These are phyloP conservation scores for Vitellaria paradoxa DNA, from an alignment of 179 eudicot genomes.

Conservation along the genomic window DNA sequence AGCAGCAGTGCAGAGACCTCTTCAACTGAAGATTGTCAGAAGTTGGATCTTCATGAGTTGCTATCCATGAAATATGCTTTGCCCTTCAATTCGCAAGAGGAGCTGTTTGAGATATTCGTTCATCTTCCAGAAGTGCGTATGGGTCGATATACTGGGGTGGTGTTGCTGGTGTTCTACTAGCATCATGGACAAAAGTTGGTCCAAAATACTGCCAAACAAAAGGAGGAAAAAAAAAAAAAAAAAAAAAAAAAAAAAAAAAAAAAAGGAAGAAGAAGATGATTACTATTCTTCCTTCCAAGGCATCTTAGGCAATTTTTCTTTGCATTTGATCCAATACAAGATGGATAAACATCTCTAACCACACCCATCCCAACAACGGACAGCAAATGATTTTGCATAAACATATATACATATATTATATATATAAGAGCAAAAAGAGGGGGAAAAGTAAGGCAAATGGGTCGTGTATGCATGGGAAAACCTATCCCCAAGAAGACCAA, in stretches of 20 bases:
- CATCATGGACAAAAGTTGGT: conserved; percentile 66
- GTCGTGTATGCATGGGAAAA: not conserved
- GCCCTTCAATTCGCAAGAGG: conserved; percentile 24
- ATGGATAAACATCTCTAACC: not conserved
- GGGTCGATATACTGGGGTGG: conserved; percentile 73
- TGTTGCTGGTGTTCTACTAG: conserved; percentile 23
- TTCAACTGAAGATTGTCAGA: conserved; percentile 1
- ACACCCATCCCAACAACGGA: not conserved
- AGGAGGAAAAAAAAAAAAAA: too few species aligned
- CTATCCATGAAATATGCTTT: not conserved
- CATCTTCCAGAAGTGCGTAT: conserved; percentile 67
- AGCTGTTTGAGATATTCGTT: conserved; percentile 45
- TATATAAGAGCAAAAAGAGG: not conserved
- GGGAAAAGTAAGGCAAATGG: not conserved
- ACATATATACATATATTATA: not conserved
- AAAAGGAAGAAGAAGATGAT: not conserved
- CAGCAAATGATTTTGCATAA: not conserved
- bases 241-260: too few species aligned
- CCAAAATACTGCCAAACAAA: conserved; percentile 61
- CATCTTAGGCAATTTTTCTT: not conserved
- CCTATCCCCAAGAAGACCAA: not conserved
- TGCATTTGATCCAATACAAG: not conserved
- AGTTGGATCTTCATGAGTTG: not conserved
- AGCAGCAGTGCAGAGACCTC: not conserved
- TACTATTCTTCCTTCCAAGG: not conserved